Evolutionary conservation across 75 land plant species (phyloP).

Genomic region (Isoetes taiwanensis): DNA sequence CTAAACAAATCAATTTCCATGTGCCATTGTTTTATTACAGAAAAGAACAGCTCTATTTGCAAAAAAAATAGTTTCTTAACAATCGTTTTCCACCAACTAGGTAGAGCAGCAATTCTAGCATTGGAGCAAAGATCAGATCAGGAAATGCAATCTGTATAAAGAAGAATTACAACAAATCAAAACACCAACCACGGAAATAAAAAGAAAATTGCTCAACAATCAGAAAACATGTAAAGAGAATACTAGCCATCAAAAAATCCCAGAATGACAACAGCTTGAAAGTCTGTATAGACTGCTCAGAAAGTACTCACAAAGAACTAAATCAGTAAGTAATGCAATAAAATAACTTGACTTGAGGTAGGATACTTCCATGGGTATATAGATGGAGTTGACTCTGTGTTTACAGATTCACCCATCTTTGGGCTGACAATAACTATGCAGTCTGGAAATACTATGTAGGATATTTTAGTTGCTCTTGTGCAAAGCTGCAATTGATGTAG

Average conservation of each 20-base stretch:
- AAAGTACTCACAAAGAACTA: no score
- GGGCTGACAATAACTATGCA: no score
- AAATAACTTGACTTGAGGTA: no score
- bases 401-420: constrained; percentile 48
- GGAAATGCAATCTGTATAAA: constrained; percentile 43
- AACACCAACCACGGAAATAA: no score
- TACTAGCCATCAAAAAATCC: no score
- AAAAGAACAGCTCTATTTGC: neutral
- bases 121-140: constrained; percentile 61
- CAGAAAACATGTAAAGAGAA: no score
- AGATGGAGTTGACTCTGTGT: constrained; percentile 94
- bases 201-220: no score
- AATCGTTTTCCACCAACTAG: constrained; percentile 66
- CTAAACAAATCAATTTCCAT: no score
- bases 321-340: no score
- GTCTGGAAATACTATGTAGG: constrained; percentile 72
- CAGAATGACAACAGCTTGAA: no score
- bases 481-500: constrained; percentile 95
- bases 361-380: constrained; percentile 66
- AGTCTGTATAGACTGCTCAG: no score
- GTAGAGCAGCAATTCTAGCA: constrained; percentile 84
- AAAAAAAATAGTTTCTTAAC: constrained; percentile 10
- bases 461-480: constrained; percentile 77
- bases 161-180: neutral
- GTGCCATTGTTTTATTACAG: no score